Conservation (phyloP, 2,329 filamentous ascomycete genomes). For the Alternaria metachromatica region DNA sequence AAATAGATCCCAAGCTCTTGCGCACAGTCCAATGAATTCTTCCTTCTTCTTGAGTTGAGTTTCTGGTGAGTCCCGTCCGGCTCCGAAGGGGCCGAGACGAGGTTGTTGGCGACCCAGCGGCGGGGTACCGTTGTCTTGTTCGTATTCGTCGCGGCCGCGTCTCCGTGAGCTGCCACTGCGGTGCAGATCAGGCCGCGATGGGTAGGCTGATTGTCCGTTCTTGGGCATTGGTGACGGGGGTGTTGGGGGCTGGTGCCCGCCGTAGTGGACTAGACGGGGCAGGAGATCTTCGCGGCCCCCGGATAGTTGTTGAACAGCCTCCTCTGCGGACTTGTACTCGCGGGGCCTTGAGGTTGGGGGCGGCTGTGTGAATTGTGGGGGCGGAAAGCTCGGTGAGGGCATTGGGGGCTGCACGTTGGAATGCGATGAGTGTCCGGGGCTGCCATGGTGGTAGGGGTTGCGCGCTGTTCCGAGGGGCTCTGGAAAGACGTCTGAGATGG, state of each 20-base stretch:
- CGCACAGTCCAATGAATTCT: constrained; percentile 85
- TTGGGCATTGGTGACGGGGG: constrained; percentile 78
- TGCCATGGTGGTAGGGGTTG: constrained; percentile 66
- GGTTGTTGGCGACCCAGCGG: constrained; percentile 72
- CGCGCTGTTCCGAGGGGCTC: constrained; percentile 67
- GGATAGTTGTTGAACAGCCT: constrained; percentile 87
- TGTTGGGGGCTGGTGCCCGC: constrained; percentile 89
- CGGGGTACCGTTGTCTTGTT: constrained; percentile 83
- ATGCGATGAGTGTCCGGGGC: constrained; percentile 68
- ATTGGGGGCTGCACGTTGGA: constrained; percentile 71
- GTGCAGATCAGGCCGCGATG: constrained; percentile 41
- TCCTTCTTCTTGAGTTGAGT: constrained; percentile 87
- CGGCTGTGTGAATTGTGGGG: constrained; percentile 55
- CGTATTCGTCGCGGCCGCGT: constrained; percentile 87
- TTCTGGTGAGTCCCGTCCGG: constrained; percentile 82
- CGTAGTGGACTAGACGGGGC: constrained; percentile 94
- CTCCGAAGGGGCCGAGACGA: constrained; percentile 71
- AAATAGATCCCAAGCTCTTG: constrained; percentile 94
- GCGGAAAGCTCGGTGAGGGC: constrained; percentile 78
- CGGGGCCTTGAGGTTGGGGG: constrained; percentile 68
- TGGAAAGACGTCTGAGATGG: constrained; percentile 93
- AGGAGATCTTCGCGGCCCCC: constrained; percentile 91
- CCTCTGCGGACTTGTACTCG: constrained; percentile 95
- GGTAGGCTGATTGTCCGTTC: constrained; percentile 38
- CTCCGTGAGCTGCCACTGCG: constrained; percentile 70